These are phyloP conservation scores for Erucastrum elatum DNA, from an alignment of 345 rosid genomes.

Conservation along the genomic window DNA sequence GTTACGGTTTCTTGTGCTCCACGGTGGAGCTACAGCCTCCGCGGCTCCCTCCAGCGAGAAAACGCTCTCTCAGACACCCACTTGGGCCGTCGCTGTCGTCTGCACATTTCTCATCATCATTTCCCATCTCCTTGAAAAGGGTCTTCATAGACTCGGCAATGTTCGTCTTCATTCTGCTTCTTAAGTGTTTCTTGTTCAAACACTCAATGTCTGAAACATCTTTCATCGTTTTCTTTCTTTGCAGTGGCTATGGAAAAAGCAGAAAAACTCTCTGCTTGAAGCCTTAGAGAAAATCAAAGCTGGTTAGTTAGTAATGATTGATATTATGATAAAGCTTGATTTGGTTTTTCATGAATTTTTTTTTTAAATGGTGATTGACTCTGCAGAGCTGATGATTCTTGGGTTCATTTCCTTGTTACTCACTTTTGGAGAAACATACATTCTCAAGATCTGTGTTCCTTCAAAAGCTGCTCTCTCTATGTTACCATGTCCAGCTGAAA, in stretches of 20 bases:
- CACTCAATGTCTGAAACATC: constrained; percentile 6
- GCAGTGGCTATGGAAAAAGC: constrained; percentile 86
- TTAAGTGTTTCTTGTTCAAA: background rate
- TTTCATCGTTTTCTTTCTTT: constrained; percentile 9
- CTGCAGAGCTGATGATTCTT: constrained; percentile 86
- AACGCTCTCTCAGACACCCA: constrained; percentile 74
- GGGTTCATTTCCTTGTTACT: constrained; percentile 91
- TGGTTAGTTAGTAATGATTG: constrained; percentile 45
- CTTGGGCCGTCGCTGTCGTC: constrained; percentile 90
- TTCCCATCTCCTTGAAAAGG: constrained; percentile 64
- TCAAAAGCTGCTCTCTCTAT: constrained; percentile 56
- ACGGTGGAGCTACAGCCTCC: constrained; percentile 10
- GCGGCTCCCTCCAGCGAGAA: constrained; percentile 40
- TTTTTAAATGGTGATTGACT: background rate
- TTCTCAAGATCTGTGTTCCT: constrained; percentile 68
- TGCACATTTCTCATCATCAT: constrained; percentile 72
- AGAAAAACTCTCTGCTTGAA: constrained; percentile 72
- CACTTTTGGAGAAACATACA: constrained; percentile 69
- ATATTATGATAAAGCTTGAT: background rate
- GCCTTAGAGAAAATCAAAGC: constrained; percentile 86
- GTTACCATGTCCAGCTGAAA: constrained; percentile 61
- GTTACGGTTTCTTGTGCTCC: constrained; percentile 27
- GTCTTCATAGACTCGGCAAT: constrained; percentile 70
- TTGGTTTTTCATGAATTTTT: background rate
- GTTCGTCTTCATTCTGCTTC: constrained; percentile 24